Conservation (phyloP, 1,284 basidiomycete species). For the Marasmius fiardii region DNA sequence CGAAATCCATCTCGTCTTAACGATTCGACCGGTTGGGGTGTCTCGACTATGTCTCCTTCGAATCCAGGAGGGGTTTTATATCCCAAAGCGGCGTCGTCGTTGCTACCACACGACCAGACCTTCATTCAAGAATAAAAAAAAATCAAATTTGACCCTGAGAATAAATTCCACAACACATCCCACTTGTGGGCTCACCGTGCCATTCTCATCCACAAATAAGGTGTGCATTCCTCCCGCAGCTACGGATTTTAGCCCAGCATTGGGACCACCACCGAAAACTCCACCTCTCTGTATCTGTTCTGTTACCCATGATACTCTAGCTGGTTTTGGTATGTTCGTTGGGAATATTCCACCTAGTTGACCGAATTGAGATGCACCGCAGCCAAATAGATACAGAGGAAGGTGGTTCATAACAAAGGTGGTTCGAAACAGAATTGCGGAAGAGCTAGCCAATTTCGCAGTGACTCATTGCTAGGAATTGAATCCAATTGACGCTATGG, state of each 20-base stretch:
- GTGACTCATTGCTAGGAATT: too few species aligned
- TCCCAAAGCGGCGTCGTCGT: conserved; percentile 83
- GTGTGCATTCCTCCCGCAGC: conserved; percentile 74
- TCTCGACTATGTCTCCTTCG: conserved; percentile 12
- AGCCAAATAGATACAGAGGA: not conserved
- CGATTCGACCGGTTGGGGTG: conserved; percentile 59
- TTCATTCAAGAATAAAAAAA: conserved; percentile 21
- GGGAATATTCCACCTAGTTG: not conserved
- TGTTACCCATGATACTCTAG: not conserved
- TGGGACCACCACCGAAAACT: conserved; percentile 4
- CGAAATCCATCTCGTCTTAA: conserved; percentile 63
- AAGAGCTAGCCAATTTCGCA: too few species aligned
- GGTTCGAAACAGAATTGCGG: too few species aligned
- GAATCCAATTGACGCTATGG: too few species aligned
- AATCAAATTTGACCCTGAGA: conserved; percentile 1
- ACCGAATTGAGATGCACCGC: conserved; percentile 1
- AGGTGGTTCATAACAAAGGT: too few species aligned
- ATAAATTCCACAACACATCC: not conserved
- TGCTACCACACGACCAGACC: conserved; percentile 78
- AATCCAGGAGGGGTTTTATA: conserved; percentile 1
- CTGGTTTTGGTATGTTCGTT: not conserved
- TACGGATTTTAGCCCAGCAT: conserved; percentile 53
- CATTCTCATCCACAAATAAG: conserved; percentile 65
- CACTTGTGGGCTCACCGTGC: conserved; percentile 43
- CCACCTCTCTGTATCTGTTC: conserved; percentile 3